phyloP scores from a whole-genome alignment of 2,329 filamentous ascomycete species.

The Diaporthe humulicola region DNA sequence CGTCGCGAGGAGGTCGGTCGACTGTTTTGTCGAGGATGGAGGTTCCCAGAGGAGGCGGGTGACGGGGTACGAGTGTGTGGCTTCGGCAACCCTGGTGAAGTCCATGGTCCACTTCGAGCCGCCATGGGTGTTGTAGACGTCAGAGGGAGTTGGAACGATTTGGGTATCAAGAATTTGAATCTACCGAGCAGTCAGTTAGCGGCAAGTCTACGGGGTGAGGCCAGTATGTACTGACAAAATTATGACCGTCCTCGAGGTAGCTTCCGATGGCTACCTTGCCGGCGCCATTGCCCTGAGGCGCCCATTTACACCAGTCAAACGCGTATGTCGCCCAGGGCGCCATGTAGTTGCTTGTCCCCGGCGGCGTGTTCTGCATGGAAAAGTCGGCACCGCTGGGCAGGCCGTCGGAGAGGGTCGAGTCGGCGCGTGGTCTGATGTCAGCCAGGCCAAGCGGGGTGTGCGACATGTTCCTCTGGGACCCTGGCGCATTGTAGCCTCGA shows the following conservation, averaged over 20 bases:
- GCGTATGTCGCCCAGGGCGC: conserved; percentile 97
- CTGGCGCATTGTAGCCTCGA: conserved; percentile 68
- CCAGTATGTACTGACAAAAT: conserved; percentile 77
- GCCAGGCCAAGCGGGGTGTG: conserved; percentile 92
- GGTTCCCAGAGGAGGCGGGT: conserved; percentile 97
- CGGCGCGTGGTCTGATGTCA: conserved; percentile 89
- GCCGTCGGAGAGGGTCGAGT: conserved; percentile 83
- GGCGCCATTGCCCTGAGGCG: conserved; percentile 81
- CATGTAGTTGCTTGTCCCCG: conserved; percentile 90
- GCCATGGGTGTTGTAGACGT: conserved; percentile 75
- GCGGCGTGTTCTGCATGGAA: conserved; percentile 74
- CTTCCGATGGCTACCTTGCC: conserved; percentile 96
- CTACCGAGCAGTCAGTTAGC: conserved; percentile 57
- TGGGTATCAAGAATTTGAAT: conserved; percentile 98
- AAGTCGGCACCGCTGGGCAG: conserved; percentile 72
- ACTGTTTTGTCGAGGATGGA: conserved; percentile 93
- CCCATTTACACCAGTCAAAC: conserved; percentile 99
- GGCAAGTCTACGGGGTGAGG: background rate
- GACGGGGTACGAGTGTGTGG: conserved; percentile 97
- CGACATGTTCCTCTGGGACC: conserved; percentile 74
- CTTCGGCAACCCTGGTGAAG: conserved; percentile 94
- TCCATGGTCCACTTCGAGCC: conserved; percentile 83
- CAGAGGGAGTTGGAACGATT: conserved; percentile 76
- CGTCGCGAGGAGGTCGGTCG: conserved; percentile 93
- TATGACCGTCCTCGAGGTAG: conserved; percentile 97